Base-by-base conservation (phyloP, 169 alveolate species). In the Neospora caninum region DNA sequence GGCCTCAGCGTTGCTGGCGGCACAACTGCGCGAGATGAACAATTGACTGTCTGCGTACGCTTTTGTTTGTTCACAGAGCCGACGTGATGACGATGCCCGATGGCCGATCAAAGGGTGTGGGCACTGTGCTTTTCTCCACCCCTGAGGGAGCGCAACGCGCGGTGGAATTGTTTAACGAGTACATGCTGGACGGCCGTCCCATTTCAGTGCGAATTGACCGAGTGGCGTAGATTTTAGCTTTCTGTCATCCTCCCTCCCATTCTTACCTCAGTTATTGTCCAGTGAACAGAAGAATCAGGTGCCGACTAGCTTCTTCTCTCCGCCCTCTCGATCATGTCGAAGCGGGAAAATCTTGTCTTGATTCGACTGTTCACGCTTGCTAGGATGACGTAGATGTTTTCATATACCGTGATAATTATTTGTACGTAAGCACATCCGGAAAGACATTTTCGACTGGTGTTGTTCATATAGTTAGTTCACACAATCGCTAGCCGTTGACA, bases 51-150 rank as follows among this genome's bases (percentile, higher is more conserved):
- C 64, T 53, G 64, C 31, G 25, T 64, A 29, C 4, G 0, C 7
- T 27, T 7, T 27, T 7, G 73, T 27, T 7, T 64, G 73, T 34
- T 41, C 36, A 41, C 93, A 92, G 96, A 36, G 96, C 94, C 58
- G 96, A 94, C 80, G 92, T 94, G 64, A 80, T 92, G 88, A 92
- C 86, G 92, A n/a, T 88, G 43, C 94, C 95, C 54, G 94, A 92
- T 45, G 96, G 96, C 80, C 83, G 96, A 36, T 94, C 96, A 70
- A 94, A 92, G 88, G 96, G 96, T 42, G 93, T 94, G 45, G 96
- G 95, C 82, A 92, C 95, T 34, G 95, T 94, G 18, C 91, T 94
- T 43, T 94, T 91, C 88, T 70, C 93, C 38, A 41, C 84, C 36
- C 93, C 94, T 29, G 96, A 94, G 38, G 92, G 94, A 29, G 96